Percentiles rank a stretch among this genome's conserved stretches.
Evolutionary conservation across 2,329 filamentous ascomycete species (phyloP).

Genomic region (Aspergillus calidoustus): DNA sequence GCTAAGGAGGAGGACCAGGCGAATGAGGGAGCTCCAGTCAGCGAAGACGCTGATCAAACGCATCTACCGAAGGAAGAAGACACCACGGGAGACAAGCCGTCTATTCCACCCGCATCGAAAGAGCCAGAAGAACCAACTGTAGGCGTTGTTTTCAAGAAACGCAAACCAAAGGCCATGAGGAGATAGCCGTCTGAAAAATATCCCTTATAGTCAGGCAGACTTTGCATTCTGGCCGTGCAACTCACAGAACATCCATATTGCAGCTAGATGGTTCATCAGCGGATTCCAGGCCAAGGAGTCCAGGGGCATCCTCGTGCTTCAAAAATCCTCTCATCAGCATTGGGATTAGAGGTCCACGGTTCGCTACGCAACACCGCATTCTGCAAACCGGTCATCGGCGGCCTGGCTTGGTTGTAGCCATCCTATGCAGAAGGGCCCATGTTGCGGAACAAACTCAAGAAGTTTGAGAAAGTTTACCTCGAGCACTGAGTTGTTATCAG

Average conservation of each 20-base stretch:
- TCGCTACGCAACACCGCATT: neutral
- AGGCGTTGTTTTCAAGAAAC: constrained; percentile 54
- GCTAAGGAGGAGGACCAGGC: constrained; percentile 12
- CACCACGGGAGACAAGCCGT: neutral
- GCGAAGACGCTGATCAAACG: constrained; percentile 6
- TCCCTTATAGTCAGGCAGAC: neutral
- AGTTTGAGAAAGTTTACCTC: neutral
- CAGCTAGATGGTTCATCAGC: neutral
- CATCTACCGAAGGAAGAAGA: constrained; percentile 36
- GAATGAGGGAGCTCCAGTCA: constrained; percentile 15
- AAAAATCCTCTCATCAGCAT: neutral
- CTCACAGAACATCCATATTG: neutral
- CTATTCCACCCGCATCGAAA: constrained; percentile 15
- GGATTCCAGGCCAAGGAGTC: neutral
- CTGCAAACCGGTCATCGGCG: neutral
- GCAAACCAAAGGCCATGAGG: constrained; percentile 51
- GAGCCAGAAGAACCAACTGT: constrained; percentile 30
- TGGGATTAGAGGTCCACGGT: neutral
- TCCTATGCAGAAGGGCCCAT: neutral
- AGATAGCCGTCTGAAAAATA: constrained; percentile 30
- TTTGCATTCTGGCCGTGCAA: neutral
- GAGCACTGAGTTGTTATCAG: neutral
- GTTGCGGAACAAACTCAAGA: neutral
- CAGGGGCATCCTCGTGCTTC: too few species aligned
- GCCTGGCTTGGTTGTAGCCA: neutral